Conservation (phyloP, 495 filamentous ascomycete genomes). For the Penicillium salamii region DNA sequence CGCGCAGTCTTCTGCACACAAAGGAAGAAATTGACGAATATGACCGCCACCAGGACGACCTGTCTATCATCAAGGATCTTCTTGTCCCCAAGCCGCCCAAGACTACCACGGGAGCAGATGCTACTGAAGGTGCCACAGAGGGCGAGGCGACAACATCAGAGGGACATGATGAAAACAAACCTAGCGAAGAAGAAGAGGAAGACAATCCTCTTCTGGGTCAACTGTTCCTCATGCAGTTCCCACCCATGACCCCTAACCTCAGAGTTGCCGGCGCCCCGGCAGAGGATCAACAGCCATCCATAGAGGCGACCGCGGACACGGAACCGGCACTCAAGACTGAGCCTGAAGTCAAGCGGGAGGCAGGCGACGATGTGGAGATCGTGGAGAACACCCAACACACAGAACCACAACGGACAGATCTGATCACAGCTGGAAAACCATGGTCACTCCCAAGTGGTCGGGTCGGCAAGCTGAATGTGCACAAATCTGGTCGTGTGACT, state of each 20-base stretch:
- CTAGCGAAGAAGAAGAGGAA: constrained; percentile 24
- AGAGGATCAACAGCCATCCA: constrained; percentile 8
- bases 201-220: constrained; percentile 35
- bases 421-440: constrained; percentile 37
- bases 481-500: constrained; percentile 46
- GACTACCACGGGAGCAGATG: constrained; percentile 13
- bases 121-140: constrained; percentile 7
- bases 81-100: constrained; percentile 25
- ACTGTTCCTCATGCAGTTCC: constrained; percentile 55
- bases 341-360: constrained; percentile 32
- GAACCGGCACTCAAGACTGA: constrained; percentile 7
- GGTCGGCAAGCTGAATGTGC: constrained; percentile 54
- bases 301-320: constrained; percentile 2
- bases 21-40: constrained; percentile 48
- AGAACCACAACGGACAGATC: constrained; percentile 14
- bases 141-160: constrained; percentile 8
- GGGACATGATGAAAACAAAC: constrained; percentile 10
- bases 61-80: constrained; percentile 37
- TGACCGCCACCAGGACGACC: constrained; percentile 41
- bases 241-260: constrained; percentile 52
- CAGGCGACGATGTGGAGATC: constrained; percentile 30
- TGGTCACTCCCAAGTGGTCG: constrained; percentile 52
- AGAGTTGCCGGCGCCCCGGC: constrained; percentile 24
- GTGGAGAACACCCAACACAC: constrained; percentile 22
- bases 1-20: constrained; percentile 38